Evolutionary conservation across 495 filamentous ascomycete species (phyloP), one percentile per base, ranked within the genome.

Genomic region (Penicillium crystallinum): DNA sequence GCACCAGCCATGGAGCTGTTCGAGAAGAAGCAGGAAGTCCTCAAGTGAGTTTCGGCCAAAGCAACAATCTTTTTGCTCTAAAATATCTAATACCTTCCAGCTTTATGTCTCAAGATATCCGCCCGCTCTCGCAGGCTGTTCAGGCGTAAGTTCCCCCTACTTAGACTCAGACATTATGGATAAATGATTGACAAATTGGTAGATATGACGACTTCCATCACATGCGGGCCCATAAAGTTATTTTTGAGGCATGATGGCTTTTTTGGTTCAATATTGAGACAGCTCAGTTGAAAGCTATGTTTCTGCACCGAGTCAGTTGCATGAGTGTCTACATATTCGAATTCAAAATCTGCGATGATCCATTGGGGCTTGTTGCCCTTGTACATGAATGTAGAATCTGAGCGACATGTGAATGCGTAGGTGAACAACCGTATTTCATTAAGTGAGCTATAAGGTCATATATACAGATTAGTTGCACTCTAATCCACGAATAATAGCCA

Each of bases 1-100:
- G 71, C 76, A 4, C 78, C 88, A 30, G 87, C 90, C 1, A 69
- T 95, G 53, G 75, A 81, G 18, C 71, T 88, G 51, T 65, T 96
- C 52, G 81, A 79, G 52, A 77, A 86, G 40, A 70, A 70, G 39
- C 67, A 70, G 40, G 61, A 69, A 44, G 25, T 52, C 0, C 44
- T 72, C 9, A 61, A 68, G 65, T 71, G 53, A 54, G 67, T 56
- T 8, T 17, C n/a, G 30, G 1, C 9, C 18, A 4, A 29, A 2
- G 1, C 12, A 2, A 17, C 18, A 29, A n/a, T 27, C 8, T 27
- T n/a, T 36, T 11, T 43, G n/a, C 8, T 12, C 42, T 14, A 18
- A 27, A 27, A 3, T 36, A 21, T 39, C 46, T 70, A 29, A 70
- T 46, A 34, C 8, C 8, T 18, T 25, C 9, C 19, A 71, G 68